A percentile compares a stretch with the other conserved stretches of the same genome.
phyloP scores from a whole-genome alignment of 768 basidiomycete species.

The Kockovaella imperatae region DNA sequence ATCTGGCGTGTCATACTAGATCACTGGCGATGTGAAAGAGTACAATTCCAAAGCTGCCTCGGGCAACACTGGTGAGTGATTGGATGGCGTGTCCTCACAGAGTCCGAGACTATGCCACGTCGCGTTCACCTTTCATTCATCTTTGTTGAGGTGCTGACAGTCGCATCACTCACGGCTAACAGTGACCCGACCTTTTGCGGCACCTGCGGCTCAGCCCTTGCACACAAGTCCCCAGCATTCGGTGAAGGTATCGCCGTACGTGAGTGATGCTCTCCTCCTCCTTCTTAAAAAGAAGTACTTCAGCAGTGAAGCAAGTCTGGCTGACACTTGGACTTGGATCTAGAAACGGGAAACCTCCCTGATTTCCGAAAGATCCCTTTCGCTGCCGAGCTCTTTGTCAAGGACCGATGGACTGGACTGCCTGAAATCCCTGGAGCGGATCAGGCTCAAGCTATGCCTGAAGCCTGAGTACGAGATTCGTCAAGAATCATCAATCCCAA shows the following conservation, averaged over 20 bases:
- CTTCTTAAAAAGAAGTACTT: neutral
- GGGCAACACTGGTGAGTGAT: slow-evolving; percentile 30
- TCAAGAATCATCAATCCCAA: no score
- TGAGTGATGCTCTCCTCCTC: slow-evolving; percentile 6
- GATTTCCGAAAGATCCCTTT: slow-evolving; percentile 28
- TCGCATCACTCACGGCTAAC: neutral
- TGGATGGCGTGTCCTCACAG: no score
- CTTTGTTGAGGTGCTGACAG: neutral
- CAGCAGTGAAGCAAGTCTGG: neutral
- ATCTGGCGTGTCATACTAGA: slow-evolving; percentile 3
- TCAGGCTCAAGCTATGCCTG: slow-evolving; percentile 25
- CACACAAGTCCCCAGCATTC: slow-evolving; percentile 28
- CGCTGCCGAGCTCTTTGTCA: slow-evolving; percentile 29
- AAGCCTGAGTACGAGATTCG: no score
- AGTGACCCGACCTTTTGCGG: slow-evolving; percentile 28
- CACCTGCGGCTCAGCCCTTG: slow-evolving; percentile 25
- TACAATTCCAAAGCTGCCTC: slow-evolving; percentile 22
- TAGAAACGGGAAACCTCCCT: slow-evolving; percentile 29
- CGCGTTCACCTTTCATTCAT: neutral
- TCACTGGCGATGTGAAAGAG: slow-evolving; percentile 19
- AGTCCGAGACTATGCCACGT: neutral
- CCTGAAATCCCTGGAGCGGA: slow-evolving; percentile 11
- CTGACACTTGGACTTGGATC: neutral
- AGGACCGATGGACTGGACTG: slow-evolving; percentile 28
- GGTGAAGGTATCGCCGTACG: slow-evolving; percentile 28